Base-by-base conservation (phyloP, 1,284 basidiomycete species). In the Cryptococcus amylolentus region DNA sequence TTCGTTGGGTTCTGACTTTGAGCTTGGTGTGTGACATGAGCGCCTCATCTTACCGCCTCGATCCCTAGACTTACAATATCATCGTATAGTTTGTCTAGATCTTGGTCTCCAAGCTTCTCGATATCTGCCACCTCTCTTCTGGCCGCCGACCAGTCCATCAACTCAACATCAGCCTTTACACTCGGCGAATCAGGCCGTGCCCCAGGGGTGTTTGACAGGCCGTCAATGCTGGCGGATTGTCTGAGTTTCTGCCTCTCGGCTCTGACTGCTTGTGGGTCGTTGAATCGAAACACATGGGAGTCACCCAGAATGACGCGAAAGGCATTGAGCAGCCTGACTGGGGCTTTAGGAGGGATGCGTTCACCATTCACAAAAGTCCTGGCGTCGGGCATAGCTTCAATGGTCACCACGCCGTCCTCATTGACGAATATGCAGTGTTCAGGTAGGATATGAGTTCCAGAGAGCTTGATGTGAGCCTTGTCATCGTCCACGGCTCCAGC, bases 231-330 rank as follows among this genome's bases (percentile, higher is more conserved):
- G 5, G 52, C 43, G 5, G 66, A 67, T 6, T 54, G 57, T 9
- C 55, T 54, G 52, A 70, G 48, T 47, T 89, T 86, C 73, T 92
- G 86, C 51, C 92, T 84, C 66, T 87, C 87, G 66, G 91, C 93
- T 60, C 93, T 86, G 51, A 95, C 94, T 69, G 94, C 89, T 71
- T 92, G 91, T 0, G 93, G 93, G 69, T 76, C 74, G 71, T 96
- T 98, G 80, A 97, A 98, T 16, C 95, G 86, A 78, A 98, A 98
- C 55, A 98, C 93, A 78, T 98, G 96, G 62, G 94, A 88, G 67
- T 98, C 94, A 53, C 95, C 94, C 51, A 98, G 82, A 73, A 98
- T 98, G 67, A 98, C 92, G 44, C 95, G 88, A 75, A 88, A 98
- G 27, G 95, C 95, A 49, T 93, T 94, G 20, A 87, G 58, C 16